These are phyloP conservation scores for Candida silvicultrix DNA, from an alignment of 805 yeast genomes.

Conservation along the genomic window DNA sequence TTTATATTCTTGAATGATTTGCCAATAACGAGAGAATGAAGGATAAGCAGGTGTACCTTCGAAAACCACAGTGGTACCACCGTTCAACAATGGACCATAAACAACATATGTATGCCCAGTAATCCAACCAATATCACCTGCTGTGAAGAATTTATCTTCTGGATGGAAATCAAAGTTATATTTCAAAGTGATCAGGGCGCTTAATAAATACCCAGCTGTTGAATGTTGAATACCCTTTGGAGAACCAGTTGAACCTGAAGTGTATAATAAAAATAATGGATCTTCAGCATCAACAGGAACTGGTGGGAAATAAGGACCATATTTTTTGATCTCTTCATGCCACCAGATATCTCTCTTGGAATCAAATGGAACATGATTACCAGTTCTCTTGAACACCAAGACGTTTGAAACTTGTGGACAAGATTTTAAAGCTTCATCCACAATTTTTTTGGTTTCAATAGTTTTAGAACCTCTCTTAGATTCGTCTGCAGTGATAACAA, in stretches of 20 bases:
- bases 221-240: conserved; percentile 85
- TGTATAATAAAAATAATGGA: conserved; percentile 72
- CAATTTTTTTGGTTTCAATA: conserved; percentile 74
- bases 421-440: conserved; percentile 67
- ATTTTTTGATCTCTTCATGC: conserved; percentile 63
- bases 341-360: conserved; percentile 67
- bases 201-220: conserved; percentile 73
- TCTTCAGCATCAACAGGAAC: conserved; percentile 75
- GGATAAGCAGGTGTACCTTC: conserved; percentile 90
- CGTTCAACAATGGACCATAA: conserved; percentile 73
- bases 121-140: conserved; percentile 91
- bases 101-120: conserved; percentile 83
- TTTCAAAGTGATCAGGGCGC: conserved; percentile 67
- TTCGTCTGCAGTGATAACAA: conserved; percentile 77
- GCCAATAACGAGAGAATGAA: conserved; percentile 74
- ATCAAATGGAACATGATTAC: conserved; percentile 43
- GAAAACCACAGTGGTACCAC: conserved; percentile 74
- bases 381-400: conserved; percentile 70
- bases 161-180: conserved; percentile 73
- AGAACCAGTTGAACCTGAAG: conserved; percentile 84
- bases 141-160: conserved; percentile 73
- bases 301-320: conserved; percentile 66
- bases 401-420: conserved; percentile 67
- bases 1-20: conserved; percentile 62
- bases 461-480: conserved; percentile 79